phyloP scores from a whole-genome alignment of 2,329 filamentous ascomycete genomes.

The Calonectria hongkongensis region DNA sequence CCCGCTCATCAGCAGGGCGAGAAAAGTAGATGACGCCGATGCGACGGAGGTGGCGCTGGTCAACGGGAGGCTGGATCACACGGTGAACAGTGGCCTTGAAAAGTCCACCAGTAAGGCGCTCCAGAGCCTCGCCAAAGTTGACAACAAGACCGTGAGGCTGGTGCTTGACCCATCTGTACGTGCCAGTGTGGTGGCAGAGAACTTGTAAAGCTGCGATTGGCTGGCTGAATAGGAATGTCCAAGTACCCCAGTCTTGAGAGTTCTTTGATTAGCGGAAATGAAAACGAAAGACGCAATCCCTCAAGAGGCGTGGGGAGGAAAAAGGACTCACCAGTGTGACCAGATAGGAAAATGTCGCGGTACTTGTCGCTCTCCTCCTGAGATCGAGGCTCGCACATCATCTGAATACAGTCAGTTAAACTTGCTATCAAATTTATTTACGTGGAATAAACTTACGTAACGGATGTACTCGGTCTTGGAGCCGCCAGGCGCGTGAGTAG shows the following conservation, averaged over 20 bases:
- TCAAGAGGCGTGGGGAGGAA: background rate
- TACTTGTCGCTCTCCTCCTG: slow-evolving; percentile 60
- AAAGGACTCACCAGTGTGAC: slow-evolving; percentile 56
- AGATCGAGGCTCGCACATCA: slow-evolving; percentile 62
- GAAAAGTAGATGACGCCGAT: slow-evolving; percentile 64
- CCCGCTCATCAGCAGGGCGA: slow-evolving; percentile 60
- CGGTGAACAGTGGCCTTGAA: slow-evolving; percentile 58
- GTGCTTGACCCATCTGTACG: slow-evolving; percentile 62
- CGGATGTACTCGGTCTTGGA: slow-evolving; percentile 62
- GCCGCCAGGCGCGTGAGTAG: slow-evolving; percentile 59
- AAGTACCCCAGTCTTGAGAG: slow-evolving; percentile 60
- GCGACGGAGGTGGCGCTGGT: slow-evolving; percentile 60
- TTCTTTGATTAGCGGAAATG: slow-evolving; percentile 9
- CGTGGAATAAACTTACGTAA: slow-evolving; percentile 50
- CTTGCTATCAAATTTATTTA: rapidly evolving
- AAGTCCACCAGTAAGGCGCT: slow-evolving; percentile 57
- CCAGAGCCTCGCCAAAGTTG: slow-evolving; percentile 60
- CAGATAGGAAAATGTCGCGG: slow-evolving; percentile 61
- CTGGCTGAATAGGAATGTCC: slow-evolving; percentile 63
- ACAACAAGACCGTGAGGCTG: slow-evolving; percentile 61
- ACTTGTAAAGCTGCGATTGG: slow-evolving; percentile 63
- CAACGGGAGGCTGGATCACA: slow-evolving; percentile 56
- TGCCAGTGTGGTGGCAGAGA: slow-evolving; percentile 56
- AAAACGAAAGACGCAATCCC: background rate
- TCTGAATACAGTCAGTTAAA: slow-evolving; percentile 43